Evolutionary conservation across 2,329 filamentous ascomycete species (phyloP), one percentile per base, ranked within the genome.

Genomic region (Aspergillus persii): DNA sequence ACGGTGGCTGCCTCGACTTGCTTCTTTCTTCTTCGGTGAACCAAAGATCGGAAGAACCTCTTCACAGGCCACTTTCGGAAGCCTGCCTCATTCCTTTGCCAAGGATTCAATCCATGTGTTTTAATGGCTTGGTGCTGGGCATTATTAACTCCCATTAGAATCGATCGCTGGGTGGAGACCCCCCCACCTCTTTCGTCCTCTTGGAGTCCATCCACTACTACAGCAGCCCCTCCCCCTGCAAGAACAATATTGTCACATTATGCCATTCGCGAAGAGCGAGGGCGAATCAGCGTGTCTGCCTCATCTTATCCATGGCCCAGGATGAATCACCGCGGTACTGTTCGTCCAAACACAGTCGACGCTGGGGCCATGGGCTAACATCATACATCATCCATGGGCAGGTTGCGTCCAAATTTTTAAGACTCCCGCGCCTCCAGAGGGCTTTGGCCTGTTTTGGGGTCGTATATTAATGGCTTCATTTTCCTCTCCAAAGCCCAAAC

Each of bases 341-440:
- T 23, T 23, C 18, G 18, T 62, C 53, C 58, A 62, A 50, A 56
- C 56, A 29, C 54, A 54, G 57, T 66, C 54, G 54, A 66, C 59
- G 61, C 59, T 58, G 59, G 59, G 56, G 53, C 64, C 64, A 66
- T 55, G 61, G 64, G 56, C 52, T 59, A 27, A 56, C 53, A 59
- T 55, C 54, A 31, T 18, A 56, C 53, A 59, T 55, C 54, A 31
- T 18, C 53, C 54, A 48, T 60, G 50, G 54, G 51, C 47, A 44
- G 44, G 26, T 30, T 50, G 36, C 4, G 12, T 41, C 15, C 36
- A n/a, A 15, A n/a, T 41, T 41, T 41, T 15, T 36, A 36, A 36
- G 33, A 12, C 33, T 36, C 33, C 33, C 11, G 8, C 33, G 33
- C 33, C 33, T 36, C 33, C 15, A 23, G 18, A 23, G 18, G 12